phyloP scores from a whole-genome alignment of 805 yeast species.

The Kodamaea laetipori region DNA sequence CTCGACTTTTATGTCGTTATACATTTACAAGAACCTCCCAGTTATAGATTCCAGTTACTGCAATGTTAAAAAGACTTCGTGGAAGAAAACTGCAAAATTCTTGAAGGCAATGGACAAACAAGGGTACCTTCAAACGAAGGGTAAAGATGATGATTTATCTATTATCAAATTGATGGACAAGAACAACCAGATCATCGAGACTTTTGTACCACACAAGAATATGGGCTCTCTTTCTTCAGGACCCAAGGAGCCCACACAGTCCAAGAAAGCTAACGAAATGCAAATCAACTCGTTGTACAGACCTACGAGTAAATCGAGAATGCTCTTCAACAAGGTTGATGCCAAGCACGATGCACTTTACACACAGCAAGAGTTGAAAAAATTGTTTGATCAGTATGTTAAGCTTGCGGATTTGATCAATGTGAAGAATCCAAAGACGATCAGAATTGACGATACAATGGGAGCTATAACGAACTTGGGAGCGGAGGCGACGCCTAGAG shows the following conservation, averaged over 20 bases:
- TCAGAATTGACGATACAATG: slow-evolving; percentile 58
- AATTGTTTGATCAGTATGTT: slow-evolving; percentile 58
- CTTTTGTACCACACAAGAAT: slow-evolving; percentile 64
- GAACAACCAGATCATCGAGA: slow-evolving; percentile 49
- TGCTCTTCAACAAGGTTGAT: slow-evolving; percentile 47
- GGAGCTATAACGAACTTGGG: slow-evolving; percentile 40
- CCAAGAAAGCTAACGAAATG: slow-evolving; percentile 30
- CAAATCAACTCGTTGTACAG: slow-evolving; percentile 50
- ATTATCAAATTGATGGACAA: slow-evolving; percentile 53
- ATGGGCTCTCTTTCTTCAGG: slow-evolving; percentile 20
- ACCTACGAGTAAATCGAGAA: slow-evolving; percentile 53
- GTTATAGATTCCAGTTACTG: slow-evolving; percentile 54
- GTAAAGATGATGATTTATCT: slow-evolving; percentile 79
- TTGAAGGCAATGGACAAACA: slow-evolving; percentile 84
- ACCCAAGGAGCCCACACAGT: slow-evolving; percentile 22
- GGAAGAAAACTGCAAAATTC: slow-evolving; percentile 88
- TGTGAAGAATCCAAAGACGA: slow-evolving; percentile 51
- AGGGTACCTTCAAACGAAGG: slow-evolving; percentile 68
- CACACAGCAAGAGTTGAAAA: slow-evolving; percentile 55
- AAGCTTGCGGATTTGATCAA: slow-evolving; percentile 51
- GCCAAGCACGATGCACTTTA: slow-evolving; percentile 45
- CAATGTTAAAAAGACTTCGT: slow-evolving; percentile 75
- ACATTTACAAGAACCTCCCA: slow-evolving; percentile 74
- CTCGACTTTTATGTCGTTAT: slow-evolving; percentile 73
- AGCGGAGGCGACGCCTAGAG: slow-evolving; percentile 39